Evolutionary conservation across 371 early-diverging fungal genomes (phyloP), one percentile per base, ranked within the genome.

Genomic region (Syncephalastrum racemosum): DNA sequence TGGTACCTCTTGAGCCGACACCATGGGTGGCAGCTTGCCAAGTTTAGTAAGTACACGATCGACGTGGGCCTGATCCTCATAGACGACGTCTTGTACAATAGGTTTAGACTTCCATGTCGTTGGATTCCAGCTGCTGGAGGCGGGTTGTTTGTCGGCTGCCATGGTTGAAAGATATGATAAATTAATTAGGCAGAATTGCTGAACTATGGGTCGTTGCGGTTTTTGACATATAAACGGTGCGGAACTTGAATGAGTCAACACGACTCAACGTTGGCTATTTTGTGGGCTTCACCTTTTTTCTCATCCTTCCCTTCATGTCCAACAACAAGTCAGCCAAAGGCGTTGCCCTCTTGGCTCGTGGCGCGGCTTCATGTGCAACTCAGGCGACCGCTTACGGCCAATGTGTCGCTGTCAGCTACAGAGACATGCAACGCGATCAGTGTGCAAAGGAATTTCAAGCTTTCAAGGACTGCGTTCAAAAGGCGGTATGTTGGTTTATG

Each of bases 61-160:
- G 4, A 93, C 77, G 60, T 83, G 86, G 15, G 67, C 82, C 45
- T 79, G 84, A 64, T 94, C 85, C 45, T 90, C 89, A 71, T 95
- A 97, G 39, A 75, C 75, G 42, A 96, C 98, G 47, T 93, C 93
- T 75, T 97, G 98, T 45, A 85, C 85, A 64, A 94, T 88, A 50
- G 93, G 90, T 73, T 91, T 92, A 53, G 77, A 63, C 55, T 82
- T 79, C 95, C 95, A 96, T 56, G 89, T 88, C 47, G 78, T 73
- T 1, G 91, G 92, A 5, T 86, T 66, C 97, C 97, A 97, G 50
- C 51, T 49, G 31, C 46, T 24, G 23, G 22, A 23, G 13, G 44
- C 25, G 25, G 42, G 36, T 31, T 31, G 36, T 12, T 31, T 31
- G 36, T 31, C 36, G 36, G 36, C 36, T 31, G 36, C 36, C 36